A percentile compares a stretch with the other conserved stretches of the same genome.
Conservation (phyloP, 139 green algal genomes). For the Pleodorina starrii region DNA sequence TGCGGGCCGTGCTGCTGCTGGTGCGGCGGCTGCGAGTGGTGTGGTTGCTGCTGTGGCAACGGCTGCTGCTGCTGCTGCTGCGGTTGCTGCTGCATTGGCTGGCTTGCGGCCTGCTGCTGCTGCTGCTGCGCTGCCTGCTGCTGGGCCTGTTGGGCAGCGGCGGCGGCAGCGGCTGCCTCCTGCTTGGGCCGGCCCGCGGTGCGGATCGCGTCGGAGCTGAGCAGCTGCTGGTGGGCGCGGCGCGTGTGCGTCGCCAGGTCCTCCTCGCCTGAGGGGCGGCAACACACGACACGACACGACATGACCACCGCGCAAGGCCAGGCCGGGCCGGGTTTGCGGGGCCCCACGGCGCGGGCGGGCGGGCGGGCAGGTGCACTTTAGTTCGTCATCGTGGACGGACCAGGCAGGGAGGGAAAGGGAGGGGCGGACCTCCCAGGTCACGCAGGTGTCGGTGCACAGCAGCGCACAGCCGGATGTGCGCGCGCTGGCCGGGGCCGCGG, state of each 20-base stretch:
- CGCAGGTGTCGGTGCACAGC: too few species aligned
- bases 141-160: too few species aligned
- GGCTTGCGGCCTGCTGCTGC: background rate
- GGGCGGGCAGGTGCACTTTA: too few species aligned
- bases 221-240: constrained; percentile 61
- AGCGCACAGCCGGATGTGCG: too few species aligned
- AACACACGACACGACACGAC: too few species aligned
- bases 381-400: too few species aligned
- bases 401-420: too few species aligned
- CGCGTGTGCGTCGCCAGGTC: constrained; percentile 69
- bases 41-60: background rate
- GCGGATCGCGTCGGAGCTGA: constrained; percentile 42
- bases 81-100: constrained; percentile 28
- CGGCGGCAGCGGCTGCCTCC: background rate
- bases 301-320: too few species aligned
- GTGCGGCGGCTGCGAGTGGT: background rate
- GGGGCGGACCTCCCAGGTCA: too few species aligned
- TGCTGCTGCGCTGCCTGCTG: constrained; percentile 5
- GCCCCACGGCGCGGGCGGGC: too few species aligned
- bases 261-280: constrained; percentile 73
- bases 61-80: constrained; percentile 14
- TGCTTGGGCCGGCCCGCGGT: constrained; percentile 36
- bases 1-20: background rate
- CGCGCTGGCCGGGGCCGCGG: too few species aligned
- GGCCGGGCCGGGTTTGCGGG: too few species aligned